Evolutionary conservation across 139 green algal species (phyloP), one percentile per base, ranked within the genome.

Genomic region (Mesostigma viride): DNA sequence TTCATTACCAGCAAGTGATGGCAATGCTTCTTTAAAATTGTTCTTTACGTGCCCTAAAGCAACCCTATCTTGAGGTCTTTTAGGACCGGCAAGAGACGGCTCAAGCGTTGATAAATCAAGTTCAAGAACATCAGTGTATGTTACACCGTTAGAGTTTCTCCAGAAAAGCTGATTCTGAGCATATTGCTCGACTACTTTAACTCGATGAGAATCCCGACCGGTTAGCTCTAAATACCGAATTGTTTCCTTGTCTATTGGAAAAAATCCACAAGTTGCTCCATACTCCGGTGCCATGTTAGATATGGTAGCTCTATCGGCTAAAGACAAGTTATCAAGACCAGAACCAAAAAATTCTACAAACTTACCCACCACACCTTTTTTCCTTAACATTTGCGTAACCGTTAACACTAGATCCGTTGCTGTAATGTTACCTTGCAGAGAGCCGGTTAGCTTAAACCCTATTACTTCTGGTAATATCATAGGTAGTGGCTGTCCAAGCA

Each of bases 391-490:
- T 26, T 64, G 11, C 8, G n/a, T 24, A 5, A 64, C 27, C 30
- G 20, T 44, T 26, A 64, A 24, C 20, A 64, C 58, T 8, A 64
- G 27, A 45, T 64, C 58, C n/a, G 58, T 64, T 3, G 58, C 58
- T 8, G 58, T 64, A 26, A 36, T 45, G 58, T 26, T 26, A 6
- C 4, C 27, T 35, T 26, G 11, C 58, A 64, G 20, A 22, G 35
- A 26, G 30, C 27, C 0, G 27, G 31, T 64, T 8, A 44, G 58
- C n/a, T n/a, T n/a, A n/a, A n/a, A n/a, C n/a, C n/a, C n/a, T n/a
- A n/a, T n/a, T n/a, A n/a, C n/a, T n/a, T n/a, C n/a, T n/a, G n/a
- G n/a, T n/a, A n/a, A n/a, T n/a, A n/a, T n/a, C n/a, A n/a, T n/a
- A n/a, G n/a, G n/a, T n/a, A n/a, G n/a, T n/a, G n/a, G n/a, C n/a